Evolutionary conservation across 2,329 filamentous ascomycete genomes (phyloP).

Genomic region (Colletotrichum noveboracense): DNA sequence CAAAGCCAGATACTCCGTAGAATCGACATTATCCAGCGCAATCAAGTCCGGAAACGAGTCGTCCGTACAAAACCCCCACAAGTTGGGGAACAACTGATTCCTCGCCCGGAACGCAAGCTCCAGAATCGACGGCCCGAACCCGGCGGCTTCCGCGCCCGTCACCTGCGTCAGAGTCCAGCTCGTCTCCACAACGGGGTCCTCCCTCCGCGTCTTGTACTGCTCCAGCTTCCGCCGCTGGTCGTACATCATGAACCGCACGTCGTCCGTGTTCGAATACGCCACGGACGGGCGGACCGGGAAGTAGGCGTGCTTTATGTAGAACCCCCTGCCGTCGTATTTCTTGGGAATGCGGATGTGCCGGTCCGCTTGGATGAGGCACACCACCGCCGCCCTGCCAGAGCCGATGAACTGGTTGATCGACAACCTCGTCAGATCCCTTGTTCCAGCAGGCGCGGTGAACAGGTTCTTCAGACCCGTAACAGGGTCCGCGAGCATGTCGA

Average conservation of each 20-base stretch:
- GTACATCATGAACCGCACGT: not conserved
- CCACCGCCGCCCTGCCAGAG: not conserved
- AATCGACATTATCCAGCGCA: not conserved
- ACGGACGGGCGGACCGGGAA: not conserved
- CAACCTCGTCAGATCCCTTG: not conserved
- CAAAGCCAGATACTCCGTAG: not conserved
- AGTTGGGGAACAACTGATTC: not conserved
- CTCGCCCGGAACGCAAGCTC: not conserved
- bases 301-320: not conserved
- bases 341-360: not conserved
- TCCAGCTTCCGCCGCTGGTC: not conserved
- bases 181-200: not conserved
- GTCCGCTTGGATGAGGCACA: not conserved
- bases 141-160: not conserved
- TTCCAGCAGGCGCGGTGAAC: not conserved
- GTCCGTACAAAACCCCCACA: not conserved
- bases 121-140: not conserved
- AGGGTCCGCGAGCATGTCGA: not conserved
- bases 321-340: not conserved
- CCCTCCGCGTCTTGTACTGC: not conserved
- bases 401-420: not conserved
- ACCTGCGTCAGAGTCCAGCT: conserved; percentile 1
- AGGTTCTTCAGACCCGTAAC: not conserved
- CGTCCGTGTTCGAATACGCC: not conserved
- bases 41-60: not conserved